Evolutionary conservation across 108 stramenopile genomes (phyloP).

Genomic region (Cylindrotheca closterium): DNA sequence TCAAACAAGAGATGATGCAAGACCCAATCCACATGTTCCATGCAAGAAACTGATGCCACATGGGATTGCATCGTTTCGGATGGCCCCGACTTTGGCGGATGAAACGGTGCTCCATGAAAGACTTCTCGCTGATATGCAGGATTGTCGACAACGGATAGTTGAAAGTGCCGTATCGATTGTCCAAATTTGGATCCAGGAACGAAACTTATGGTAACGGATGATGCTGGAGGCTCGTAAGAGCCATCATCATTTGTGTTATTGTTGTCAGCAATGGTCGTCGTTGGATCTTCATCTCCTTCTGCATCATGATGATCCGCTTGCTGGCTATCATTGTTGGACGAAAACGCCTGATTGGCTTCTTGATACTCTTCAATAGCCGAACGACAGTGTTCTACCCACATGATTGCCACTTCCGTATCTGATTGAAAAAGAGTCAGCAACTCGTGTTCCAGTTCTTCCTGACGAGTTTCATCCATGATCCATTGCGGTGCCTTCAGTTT

Average conservation of each 20-base stretch:
- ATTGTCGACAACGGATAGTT: slow-evolving; percentile 34
- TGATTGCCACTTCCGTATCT: slow-evolving; percentile 46
- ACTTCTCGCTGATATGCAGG: slow-evolving; percentile 35
- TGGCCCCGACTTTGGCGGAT: slow-evolving; percentile 60
- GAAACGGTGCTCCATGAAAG: slow-evolving; percentile 53
- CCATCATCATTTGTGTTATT: slow-evolving; percentile 2
- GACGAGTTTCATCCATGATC: slow-evolving; percentile 8
- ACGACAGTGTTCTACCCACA: slow-evolving; percentile 64
- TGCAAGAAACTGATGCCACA: slow-evolving; percentile 48
- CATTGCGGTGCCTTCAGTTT: slow-evolving; percentile 5
- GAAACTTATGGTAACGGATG: slow-evolving; percentile 26
- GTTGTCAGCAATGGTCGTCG: background rate
- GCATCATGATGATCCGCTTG: slow-evolving; percentile 13
- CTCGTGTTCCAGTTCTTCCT: slow-evolving; percentile 15
- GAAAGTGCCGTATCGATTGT: slow-evolving; percentile 48
- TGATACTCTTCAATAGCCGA: slow-evolving; percentile 17
- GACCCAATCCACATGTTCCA: slow-evolving; percentile 65
- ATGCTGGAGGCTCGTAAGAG: no score
- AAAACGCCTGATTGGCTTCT: background rate
- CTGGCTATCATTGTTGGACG: background rate
- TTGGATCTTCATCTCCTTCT: background rate
- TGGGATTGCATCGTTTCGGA: slow-evolving; percentile 60
- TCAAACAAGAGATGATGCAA: slow-evolving; percentile 48
- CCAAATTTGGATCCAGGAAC: slow-evolving; percentile 32
- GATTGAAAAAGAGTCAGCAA: slow-evolving; percentile 42